A percentile compares a stretch with the other conserved stretches of the same genome.
phyloP scores from a whole-genome alignment of 805 yeast genomes.

The Metschnikowia bowlesiae region DNA sequence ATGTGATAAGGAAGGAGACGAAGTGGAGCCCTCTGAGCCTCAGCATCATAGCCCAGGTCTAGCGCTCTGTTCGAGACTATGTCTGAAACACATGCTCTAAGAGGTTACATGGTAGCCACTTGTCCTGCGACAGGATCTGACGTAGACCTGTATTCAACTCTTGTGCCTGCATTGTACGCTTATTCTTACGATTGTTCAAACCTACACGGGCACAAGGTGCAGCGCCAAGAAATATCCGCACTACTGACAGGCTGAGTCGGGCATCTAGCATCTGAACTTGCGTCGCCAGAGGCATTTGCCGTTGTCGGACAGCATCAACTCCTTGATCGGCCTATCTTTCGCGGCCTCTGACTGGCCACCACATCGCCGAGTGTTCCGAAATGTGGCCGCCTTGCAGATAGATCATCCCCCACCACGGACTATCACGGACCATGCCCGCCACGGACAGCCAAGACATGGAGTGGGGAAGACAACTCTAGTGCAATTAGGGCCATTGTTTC shows the following conservation, averaged over 20 bases:
- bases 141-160: too few species aligned
- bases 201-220: not conserved
- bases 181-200: not conserved
- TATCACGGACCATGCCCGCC: too few species aligned
- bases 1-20: too few species aligned
- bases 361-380: not conserved
- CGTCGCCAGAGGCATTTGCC: not conserved
- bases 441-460: too few species aligned
- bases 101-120: not conserved
- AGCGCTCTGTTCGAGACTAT: too few species aligned
- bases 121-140: not conserved
- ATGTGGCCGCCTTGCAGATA: not conserved
- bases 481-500: too few species aligned
- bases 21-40: too few species aligned
- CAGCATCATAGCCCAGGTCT: too few species aligned
- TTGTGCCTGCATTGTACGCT: not conserved
- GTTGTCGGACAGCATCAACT: not conserved
- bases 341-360: not conserved
- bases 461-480: too few species aligned
- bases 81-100: not conserved
- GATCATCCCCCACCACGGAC: too few species aligned
- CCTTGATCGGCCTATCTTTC: not conserved
- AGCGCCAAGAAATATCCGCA: not conserved
- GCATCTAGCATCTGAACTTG: not conserved
- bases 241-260: not conserved